phyloP scores from a whole-genome alignment of 495 filamentous ascomycete species.

The Oidiodendron maius region DNA sequence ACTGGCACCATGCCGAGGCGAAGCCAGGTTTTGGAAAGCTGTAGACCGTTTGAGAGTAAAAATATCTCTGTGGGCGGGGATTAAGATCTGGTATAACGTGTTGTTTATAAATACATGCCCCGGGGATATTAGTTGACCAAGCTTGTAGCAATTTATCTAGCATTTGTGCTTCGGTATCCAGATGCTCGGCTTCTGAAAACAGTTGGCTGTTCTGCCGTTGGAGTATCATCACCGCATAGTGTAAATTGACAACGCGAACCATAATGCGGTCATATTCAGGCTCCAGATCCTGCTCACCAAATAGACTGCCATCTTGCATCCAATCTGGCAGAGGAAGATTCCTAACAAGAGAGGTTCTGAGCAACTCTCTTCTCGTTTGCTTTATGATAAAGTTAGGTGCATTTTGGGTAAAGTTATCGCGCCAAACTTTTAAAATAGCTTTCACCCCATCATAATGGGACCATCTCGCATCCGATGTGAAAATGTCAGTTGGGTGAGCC shows the following conservation, averaged over 20 bases:
- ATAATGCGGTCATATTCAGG: constrained; percentile 19
- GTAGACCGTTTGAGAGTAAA: constrained; percentile 13
- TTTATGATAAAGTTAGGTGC: constrained; percentile 16
- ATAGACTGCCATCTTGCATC: constrained; percentile 20
- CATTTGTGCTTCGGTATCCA: constrained; percentile 13
- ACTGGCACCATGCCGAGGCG: constrained; percentile 18
- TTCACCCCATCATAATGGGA: constrained; percentile 24
- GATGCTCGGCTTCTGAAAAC: constrained; percentile 1
- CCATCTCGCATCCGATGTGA: not conserved
- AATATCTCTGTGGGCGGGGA: not conserved
- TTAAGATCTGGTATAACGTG: constrained; percentile 6
- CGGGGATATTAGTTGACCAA: constrained; percentile 14
- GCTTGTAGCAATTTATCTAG: constrained; percentile 16
- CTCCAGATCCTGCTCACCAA: constrained; percentile 20
- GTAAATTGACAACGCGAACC: constrained; percentile 8
- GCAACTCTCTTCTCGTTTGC: constrained; percentile 21
- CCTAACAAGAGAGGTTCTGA: constrained; percentile 19
- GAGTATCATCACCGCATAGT: not conserved
- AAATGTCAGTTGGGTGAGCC: not conserved
- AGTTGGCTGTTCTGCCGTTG: not conserved
- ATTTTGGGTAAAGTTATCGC: constrained; percentile 6
- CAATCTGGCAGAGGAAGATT: constrained; percentile 18
- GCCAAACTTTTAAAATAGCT: constrained; percentile 23
- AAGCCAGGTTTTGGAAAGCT: constrained; percentile 14
- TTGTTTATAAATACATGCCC: constrained; percentile 6